Evolutionary conservation across 2,329 filamentous ascomycete species (phyloP).

Genomic region (Cryphonectria naterciae): DNA sequence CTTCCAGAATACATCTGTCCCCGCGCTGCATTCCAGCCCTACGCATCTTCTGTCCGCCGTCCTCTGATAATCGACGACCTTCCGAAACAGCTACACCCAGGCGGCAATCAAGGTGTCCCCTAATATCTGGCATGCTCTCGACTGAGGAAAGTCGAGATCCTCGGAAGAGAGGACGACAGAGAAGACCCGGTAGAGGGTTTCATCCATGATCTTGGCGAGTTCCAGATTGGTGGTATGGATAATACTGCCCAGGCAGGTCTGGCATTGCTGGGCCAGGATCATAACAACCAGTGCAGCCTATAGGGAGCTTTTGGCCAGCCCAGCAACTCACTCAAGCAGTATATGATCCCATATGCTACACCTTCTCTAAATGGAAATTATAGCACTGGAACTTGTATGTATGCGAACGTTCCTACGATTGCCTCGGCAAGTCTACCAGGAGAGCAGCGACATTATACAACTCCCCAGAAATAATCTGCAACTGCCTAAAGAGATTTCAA

Average conservation of each 20-base stretch:
- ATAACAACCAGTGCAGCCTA: background rate
- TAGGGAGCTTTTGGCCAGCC: constrained; percentile 13
- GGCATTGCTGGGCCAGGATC: background rate
- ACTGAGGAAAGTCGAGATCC: background rate
- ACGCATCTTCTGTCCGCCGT: background rate
- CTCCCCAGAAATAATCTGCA: background rate
- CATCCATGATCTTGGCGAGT: background rate
- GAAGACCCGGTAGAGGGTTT: background rate
- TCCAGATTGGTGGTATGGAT: background rate
- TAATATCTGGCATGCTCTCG: background rate
- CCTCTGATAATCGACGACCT: constrained; percentile 14
- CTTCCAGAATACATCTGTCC: background rate
- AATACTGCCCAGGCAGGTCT: background rate
- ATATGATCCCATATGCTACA: constrained; percentile 1
- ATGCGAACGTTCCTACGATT: background rate
- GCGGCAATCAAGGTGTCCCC: constrained; percentile 15
- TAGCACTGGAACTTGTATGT: background rate
- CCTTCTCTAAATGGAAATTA: background rate
- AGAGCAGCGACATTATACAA: background rate
- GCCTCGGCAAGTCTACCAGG: background rate
- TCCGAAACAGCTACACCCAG: constrained; percentile 18
- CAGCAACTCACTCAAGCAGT: background rate
- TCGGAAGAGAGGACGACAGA: no score
- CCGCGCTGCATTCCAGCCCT: background rate
- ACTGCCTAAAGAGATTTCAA: background rate